Conservation (phyloP, 2,329 filamentous ascomycete genomes). For the Aspergillus intermedius region DNA sequence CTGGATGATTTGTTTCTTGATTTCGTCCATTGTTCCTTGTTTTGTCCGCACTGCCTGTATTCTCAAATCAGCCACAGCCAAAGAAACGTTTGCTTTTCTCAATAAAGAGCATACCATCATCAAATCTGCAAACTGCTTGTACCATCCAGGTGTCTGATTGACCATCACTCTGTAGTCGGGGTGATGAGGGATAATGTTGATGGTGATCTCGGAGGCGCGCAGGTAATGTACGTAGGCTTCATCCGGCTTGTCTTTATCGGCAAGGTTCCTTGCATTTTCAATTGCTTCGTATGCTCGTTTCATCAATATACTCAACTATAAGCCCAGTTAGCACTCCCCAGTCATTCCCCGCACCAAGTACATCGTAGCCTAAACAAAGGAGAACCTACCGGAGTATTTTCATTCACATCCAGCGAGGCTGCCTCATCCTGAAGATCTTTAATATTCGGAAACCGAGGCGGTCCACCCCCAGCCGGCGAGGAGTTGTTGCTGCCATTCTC, state of each 20-base stretch:
- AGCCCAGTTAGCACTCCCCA: conserved; percentile 9
- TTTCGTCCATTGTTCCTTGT: conserved; percentile 36
- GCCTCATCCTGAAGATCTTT: conserved; percentile 37
- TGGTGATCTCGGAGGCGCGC: conserved; percentile 69
- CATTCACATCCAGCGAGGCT: conserved; percentile 26
- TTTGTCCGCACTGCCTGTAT: conserved; percentile 33
- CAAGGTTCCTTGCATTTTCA: conserved; percentile 24
- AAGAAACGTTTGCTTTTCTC: too few species aligned
- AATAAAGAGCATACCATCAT: conserved; percentile 33
- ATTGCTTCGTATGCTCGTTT: conserved; percentile 31
- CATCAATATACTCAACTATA: conserved; percentile 30
- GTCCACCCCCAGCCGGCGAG: conserved; percentile 11
- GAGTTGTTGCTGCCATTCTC: conserved; percentile 16
- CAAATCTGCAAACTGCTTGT: conserved; percentile 46
- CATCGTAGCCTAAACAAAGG: not conserved
- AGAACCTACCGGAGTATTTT: conserved; percentile 25
- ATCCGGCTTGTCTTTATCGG: conserved; percentile 48
- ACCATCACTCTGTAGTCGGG: conserved; percentile 64
- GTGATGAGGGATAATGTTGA: conserved; percentile 70
- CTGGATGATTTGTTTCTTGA: conserved; percentile 36
- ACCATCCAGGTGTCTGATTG: conserved; percentile 45
- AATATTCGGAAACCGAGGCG: conserved; percentile 31
- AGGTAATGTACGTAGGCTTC: conserved; percentile 78
- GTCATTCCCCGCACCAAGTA: not conserved
- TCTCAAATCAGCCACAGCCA: conserved; percentile 6